Base-by-base conservation (phyloP, 148 eudicot species). In the Chenopodium formosanum region DNA sequence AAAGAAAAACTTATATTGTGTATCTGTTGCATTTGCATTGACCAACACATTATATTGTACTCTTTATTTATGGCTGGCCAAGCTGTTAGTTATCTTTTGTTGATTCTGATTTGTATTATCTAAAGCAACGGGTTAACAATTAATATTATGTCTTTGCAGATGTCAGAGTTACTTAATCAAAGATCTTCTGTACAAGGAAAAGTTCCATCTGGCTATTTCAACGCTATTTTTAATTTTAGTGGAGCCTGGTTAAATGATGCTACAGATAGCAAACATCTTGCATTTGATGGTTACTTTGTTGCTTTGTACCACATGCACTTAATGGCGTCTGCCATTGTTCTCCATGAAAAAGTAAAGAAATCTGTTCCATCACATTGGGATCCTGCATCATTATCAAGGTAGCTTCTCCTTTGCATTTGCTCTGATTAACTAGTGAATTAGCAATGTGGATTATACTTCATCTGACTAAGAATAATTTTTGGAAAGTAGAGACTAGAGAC, bases 111-210 rank as follows among this genome's bases (percentile, higher is more conserved):
- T 2, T 60, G 37, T 34, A 25, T 27, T 31, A 34, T 73, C 69
- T n/a, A 29, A 44, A 75, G 64, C 79, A 66, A 56, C 69, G 70
- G 31, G 20, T 77, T 76, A 34, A 78, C 74, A 7, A 14, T 77
- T 76, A 34, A 74, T 70, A 7, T 65, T 65, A 56, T 79, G 14
- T 47, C 70, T 37, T 75, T 87, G 89, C 94, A 95, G 99, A 95
- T 95, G 99, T 95, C 99, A 31, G 97, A 91, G 88, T 86, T 93
- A 82, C 89, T 95, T 76, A 95, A 95, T 88, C 99, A 93, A 81
- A 89, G 80, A 86, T 89, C 92, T 40, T 90, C 94, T 16, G 86
- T 91, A 58, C 97, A 90, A 64, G 99, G 99, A 69, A 95, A 95
- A 88, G 92, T 95, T 65, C 99, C 99, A 82, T 93, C 97, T 65